phyloP scores from a whole-genome alignment of 345 rosid species.

The Tarenaya hassleriana region DNA sequence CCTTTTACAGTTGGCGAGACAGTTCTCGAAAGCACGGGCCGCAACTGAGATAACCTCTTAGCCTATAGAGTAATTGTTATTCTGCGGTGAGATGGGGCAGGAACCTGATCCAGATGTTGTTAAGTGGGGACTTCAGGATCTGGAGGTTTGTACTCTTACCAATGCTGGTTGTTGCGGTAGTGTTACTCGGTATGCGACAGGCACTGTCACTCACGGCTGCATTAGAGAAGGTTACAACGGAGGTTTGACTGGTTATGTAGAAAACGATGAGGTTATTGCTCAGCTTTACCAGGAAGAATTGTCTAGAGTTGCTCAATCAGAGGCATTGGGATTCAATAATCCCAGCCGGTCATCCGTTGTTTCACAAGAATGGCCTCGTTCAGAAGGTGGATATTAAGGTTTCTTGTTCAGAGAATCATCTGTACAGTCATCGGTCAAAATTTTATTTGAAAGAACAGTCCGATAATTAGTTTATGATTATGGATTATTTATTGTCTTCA shows the following conservation, averaged over 20 bases:
- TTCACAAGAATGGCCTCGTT: constrained; percentile 54
- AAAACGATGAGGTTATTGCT: constrained; percentile 76
- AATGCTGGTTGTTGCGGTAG: constrained; percentile 44
- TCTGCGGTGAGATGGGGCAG: constrained; percentile 16
- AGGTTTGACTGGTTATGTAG: constrained; percentile 33
- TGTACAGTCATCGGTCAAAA: constrained; percentile 10
- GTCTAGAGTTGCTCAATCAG: constrained; percentile 50
- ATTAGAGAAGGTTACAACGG: constrained; percentile 52
- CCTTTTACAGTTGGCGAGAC: no score
- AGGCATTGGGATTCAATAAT: constrained; percentile 37
- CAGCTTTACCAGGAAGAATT: constrained; percentile 69
- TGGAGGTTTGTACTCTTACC: constrained; percentile 52
- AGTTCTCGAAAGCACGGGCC: constrained; percentile 8
- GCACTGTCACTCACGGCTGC: constrained; percentile 37
- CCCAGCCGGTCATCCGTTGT: constrained; percentile 43
- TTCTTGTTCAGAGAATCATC: constrained; percentile 24
- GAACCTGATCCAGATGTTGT: constrained; percentile 64
- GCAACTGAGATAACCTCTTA: background rate
- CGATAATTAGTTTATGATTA: background rate
- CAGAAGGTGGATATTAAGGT: constrained; percentile 23
- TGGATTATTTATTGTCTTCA: constrained; percentile 17
- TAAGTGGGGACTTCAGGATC: constrained; percentile 72
- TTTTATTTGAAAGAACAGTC: constrained; percentile 6
- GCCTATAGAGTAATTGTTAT: constrained; percentile 4
- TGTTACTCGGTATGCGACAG: constrained; percentile 44